Base-by-base conservation (phyloP, 208 protist species). In the Angomonas deanei region DNA sequence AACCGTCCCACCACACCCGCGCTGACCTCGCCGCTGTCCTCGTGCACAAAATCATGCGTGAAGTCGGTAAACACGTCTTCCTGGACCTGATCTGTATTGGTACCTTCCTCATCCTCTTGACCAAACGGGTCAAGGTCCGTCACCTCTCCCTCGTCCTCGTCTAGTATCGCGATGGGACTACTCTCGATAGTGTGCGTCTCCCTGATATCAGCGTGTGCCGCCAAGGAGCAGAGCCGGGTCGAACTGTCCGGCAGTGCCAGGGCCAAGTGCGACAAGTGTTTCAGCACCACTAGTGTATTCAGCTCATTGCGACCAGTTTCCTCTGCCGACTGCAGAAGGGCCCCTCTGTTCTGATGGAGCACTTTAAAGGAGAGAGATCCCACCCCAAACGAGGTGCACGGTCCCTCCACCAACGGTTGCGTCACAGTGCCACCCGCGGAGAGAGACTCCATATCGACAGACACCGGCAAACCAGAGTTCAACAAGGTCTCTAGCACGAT, bases 401-500 rank as follows among this genome's bases (percentile, higher is more conserved):
- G 15, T n/a, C 36, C 36, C 36, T 8, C 36, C 11, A 15, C 36
- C 8, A 8, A n/a, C 36, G 11, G 11, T 8, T 15, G 11, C 36
- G 8, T 42, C 11, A 15, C 36, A n/a, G n/a, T n/a, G n/a, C n/a
- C n/a, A n/a, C n/a, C n/a, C n/a, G n/a, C n/a, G n/a, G n/a, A n/a
- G 11, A 56, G 50, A 5, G 27, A 28, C 50, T 10, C 6, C 27
- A 56, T 10, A 34, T 56, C 50, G 24, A 24, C 46, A 52, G 30
- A 21, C 28, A 38, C 50, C 2, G 73, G 61, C 31, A 82, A 61
- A 1, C 76, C 77, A 21, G 77, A 81, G 80, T 83, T 90, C 58
- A 93, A 66, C 38, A 93, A 23, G 30, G 76, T 70, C 54, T 61
- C 27, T 46, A 85, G 15, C 2, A 93, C 56, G 10, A 64, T 66